These are phyloP conservation scores for Ganoderma meredithae DNA, from an alignment of 1,284 basidiomycete genomes.

Conservation along the genomic window DNA sequence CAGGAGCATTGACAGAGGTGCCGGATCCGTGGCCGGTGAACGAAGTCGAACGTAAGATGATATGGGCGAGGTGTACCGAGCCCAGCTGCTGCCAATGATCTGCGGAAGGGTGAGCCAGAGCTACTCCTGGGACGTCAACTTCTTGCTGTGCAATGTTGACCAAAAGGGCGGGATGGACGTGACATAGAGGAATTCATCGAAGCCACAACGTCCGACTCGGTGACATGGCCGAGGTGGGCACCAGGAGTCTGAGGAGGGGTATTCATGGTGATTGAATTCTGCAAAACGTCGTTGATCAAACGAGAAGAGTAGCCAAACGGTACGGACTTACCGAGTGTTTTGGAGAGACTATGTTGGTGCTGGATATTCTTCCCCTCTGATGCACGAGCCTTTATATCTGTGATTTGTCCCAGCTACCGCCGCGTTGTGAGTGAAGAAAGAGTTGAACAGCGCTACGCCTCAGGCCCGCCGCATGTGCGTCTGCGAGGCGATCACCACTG, in stretches of 20 bases:
- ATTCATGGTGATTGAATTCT: background rate
- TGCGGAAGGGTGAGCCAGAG: background rate
- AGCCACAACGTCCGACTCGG: background rate
- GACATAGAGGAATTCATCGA: background rate
- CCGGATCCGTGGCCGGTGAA: background rate
- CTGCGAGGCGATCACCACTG: background rate
- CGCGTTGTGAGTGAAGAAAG: too few relatives aligned
- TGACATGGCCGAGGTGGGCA: background rate
- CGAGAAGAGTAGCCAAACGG: background rate
- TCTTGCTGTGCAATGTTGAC: background rate
- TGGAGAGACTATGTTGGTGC: background rate
- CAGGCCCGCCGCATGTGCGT: background rate
- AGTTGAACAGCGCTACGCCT: too few relatives aligned
- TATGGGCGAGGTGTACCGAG: background rate
- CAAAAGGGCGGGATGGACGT: background rate
- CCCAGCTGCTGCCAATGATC: background rate
- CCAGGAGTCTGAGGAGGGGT: background rate
- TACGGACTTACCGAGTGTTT: background rate
- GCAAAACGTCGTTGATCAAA: background rate
- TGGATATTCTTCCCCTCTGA: background rate
- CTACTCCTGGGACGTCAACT: background rate
- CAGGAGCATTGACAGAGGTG: background rate
- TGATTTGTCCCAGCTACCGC: background rate
- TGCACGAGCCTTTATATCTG: background rate
- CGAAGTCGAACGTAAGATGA: background rate